These are phyloP conservation scores for Coemansia sp. DNA, from an alignment of 192 early-diverging fungal genomes.

Conservation along the genomic window DNA sequence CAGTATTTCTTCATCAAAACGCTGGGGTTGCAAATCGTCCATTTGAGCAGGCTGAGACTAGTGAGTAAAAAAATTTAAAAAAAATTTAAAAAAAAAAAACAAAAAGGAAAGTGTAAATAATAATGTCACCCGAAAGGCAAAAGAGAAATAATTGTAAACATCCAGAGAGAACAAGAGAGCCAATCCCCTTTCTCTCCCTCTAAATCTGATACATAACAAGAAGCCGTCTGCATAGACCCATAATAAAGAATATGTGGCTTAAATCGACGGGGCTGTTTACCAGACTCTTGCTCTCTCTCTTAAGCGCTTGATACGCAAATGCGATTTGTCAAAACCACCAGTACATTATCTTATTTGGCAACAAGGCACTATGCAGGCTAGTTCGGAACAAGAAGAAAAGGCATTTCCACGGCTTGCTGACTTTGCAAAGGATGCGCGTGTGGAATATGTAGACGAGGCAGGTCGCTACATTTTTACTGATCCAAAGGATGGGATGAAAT, in stretches of 20 bases:
- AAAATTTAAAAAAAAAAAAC: not conserved
- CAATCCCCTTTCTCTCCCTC: no score
- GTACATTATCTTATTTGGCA: not conserved
- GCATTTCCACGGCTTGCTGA: constrained; percentile 44
- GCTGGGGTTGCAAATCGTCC: not conserved
- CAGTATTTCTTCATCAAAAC: constrained; percentile 3
- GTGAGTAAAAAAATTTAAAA: not conserved
- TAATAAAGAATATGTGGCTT: not conserved
- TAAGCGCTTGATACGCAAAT: not conserved
- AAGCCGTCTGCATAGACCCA: not conserved
- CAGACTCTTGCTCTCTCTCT: not conserved
- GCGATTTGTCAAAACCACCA: not conserved
- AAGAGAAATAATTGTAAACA: no score
- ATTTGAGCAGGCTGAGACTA: not conserved
- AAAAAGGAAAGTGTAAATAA: not conserved
- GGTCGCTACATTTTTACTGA: constrained; percentile 78
- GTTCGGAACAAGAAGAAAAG: not conserved
- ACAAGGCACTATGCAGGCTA: not conserved
- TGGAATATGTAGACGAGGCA: constrained; percentile 68
- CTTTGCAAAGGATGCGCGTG: constrained; percentile 58
- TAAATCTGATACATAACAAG: no score
- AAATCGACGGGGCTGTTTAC: not conserved
- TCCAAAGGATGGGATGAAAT: constrained; percentile 70
- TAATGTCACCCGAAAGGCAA: no score
- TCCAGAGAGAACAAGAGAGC: no score